phyloP scores from a whole-genome alignment of 495 filamentous ascomycete species.

The Tuber brumale region DNA sequence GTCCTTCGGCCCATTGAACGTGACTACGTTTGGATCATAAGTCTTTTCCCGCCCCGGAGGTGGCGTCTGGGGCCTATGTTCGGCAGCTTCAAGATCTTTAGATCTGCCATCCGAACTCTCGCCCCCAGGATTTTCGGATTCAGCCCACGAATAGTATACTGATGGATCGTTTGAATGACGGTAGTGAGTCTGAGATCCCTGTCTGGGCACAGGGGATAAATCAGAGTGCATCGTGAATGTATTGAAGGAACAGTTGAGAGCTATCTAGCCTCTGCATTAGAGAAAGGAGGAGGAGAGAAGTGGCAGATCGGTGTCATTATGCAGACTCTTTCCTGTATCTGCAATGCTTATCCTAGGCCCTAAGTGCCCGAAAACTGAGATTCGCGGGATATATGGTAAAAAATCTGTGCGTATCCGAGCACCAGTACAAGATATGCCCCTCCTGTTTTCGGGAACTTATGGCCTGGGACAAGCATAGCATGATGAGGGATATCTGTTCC shows the following conservation, averaged over 20 bases:
- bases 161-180: not conserved
- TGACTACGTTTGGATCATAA: slow-evolving; percentile 42
- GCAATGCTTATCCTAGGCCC: too few relatives aligned
- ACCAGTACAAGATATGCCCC: too few relatives aligned
- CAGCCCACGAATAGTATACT: not conserved
- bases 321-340: not conserved
- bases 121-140: not conserved
- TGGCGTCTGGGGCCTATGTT: not conserved
- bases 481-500: too few relatives aligned
- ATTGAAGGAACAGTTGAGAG: not conserved
- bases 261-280: not conserved
- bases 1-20: slow-evolving; percentile 52
- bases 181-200: not conserved
- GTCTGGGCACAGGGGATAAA: not conserved
- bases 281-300: not conserved
- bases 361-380: too few relatives aligned
- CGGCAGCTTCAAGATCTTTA: not conserved
- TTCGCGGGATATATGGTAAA: too few relatives aligned
- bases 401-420: too few relatives aligned
- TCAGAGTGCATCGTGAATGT: not conserved
- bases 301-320: not conserved
- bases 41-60: not conserved
- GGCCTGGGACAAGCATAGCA: too few relatives aligned
- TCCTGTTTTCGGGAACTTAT: too few relatives aligned
- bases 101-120: not conserved